phyloP scores from a whole-genome alignment of 352 stramenopile genomes.

The Phytophthora citrophthora region DNA sequence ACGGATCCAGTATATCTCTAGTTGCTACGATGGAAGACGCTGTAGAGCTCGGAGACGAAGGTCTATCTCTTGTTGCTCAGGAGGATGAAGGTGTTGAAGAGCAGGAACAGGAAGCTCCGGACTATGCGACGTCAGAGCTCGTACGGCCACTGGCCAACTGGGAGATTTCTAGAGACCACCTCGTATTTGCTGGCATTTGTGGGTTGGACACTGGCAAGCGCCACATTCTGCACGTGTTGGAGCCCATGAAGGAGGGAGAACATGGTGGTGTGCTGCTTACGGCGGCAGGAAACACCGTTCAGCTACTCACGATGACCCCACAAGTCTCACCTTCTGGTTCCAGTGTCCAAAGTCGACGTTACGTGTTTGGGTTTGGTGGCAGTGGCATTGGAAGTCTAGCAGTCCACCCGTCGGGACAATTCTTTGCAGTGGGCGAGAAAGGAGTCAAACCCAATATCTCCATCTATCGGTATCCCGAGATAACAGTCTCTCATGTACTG shows the following conservation, averaged over 20 bases:
- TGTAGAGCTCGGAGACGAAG: slow-evolving; percentile 6
- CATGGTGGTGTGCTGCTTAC: slow-evolving; percentile 72
- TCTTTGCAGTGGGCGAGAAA: slow-evolving; percentile 91
- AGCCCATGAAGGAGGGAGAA: slow-evolving; percentile 31
- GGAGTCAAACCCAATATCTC: slow-evolving; percentile 87
- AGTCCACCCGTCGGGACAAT: slow-evolving; percentile 71
- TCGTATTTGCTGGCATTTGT: slow-evolving; percentile 71
- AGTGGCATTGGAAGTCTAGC: slow-evolving; percentile 70
- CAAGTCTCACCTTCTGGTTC: slow-evolving; percentile 17
- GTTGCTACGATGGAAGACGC: slow-evolving; percentile 11
- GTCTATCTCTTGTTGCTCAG: not conserved
- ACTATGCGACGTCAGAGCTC: slow-evolving; percentile 45
- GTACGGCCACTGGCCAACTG: slow-evolving; percentile 59
- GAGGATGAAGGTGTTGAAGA: slow-evolving; percentile 10
- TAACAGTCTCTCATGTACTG: slow-evolving; percentile 75
- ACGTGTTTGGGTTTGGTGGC: slow-evolving; percentile 77
- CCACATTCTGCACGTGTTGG: slow-evolving; percentile 72
- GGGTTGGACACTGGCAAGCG: slow-evolving; percentile 74
- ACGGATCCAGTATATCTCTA: no score
- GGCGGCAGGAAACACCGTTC: slow-evolving; percentile 74
- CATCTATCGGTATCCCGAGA: slow-evolving; percentile 87
- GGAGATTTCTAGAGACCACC: slow-evolving; percentile 77
- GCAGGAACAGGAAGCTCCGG: slow-evolving; percentile 1
- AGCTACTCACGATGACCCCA: slow-evolving; percentile 62
- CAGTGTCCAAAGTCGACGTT: slow-evolving; percentile 43